Base-by-base conservation (phyloP, 495 filamentous ascomycete genomes). In the Podospora bellae-mahoneyi region DNA sequence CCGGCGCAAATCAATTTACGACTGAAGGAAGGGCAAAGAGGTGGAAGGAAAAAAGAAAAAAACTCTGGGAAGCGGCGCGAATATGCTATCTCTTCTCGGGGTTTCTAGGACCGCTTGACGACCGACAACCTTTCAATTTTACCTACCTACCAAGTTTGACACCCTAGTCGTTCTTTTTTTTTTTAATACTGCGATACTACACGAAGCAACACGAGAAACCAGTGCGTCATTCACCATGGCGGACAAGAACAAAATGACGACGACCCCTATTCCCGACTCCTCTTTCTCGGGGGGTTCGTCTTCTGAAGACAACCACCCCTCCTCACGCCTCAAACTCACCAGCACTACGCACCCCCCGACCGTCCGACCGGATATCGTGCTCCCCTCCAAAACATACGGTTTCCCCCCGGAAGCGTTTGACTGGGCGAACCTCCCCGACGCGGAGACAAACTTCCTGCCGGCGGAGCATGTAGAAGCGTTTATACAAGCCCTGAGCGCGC, bases 391-490 rank as follows among this genome's bases (percentile, higher is more conserved):
- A 48, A 74, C 73, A 18, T 84, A 83, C 68, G 82, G 82, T 55
- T 84, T 82, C 63, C 78, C 81, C 3, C 79, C 81, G 19, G 79
- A 83, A 64, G 76, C 79, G 19, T 84, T 83, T 64, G 82, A 84
- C 74, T 73, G 68, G n/a, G 72, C 74, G 23, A 75, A 64, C 3
- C 79, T 92, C 63, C 89, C 89, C 19, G 89, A 92, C 73, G 82
- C 83, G 71, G 84, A 90, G 70, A 80, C 79, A 67, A 86, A 92
- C 57, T 93, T 92, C 71, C 81, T 92, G 72, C 84, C 72, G 3
- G 78, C 84, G 54, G 81, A 82, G 69, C 77, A 89, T 68, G 76
- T 88, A 60, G 81, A 80, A 19, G 87, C 87, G 16, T 89, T 89
- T 69, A 80, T 82, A 48, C 78, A 77, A n/a, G 87, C 87, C 18